These are phyloP conservation scores for Garcia nutans DNA, from an alignment of 345 rosid genomes.

Conservation along the genomic window DNA sequence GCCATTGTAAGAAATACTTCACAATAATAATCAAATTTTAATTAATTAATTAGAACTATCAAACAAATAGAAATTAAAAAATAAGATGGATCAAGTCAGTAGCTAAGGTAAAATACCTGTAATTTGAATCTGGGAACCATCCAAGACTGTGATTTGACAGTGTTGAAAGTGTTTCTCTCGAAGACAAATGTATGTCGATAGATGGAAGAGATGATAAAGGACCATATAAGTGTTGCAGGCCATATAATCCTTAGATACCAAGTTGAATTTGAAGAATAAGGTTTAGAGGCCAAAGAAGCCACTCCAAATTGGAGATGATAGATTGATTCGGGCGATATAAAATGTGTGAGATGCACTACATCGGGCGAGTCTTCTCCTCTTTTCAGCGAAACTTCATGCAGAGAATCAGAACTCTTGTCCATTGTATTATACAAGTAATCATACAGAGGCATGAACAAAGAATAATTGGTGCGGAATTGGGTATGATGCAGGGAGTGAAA, in stretches of 20 bases:
- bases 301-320: conserved; percentile 60
- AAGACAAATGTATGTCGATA: conserved; percentile 43
- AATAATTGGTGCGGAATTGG: conserved; percentile 30
- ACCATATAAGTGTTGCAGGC: conserved; percentile 51
- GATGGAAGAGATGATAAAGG: conserved; percentile 44
- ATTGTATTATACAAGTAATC: conserved; percentile 25
- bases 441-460: conserved; percentile 29
- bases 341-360: conserved; percentile 62
- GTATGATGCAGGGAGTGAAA: conserved; percentile 36
- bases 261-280: conserved; percentile 12
- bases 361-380: conserved; percentile 52
- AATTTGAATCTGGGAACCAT: conserved; percentile 58
- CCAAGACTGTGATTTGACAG: conserved; percentile 64
- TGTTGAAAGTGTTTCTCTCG: conserved; percentile 50
- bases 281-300: conserved; percentile 51
- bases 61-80: neutral
- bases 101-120: conserved; percentile 39
- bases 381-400: conserved; percentile 6
- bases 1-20: conserved; percentile 40
- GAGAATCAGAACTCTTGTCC: conserved; percentile 17
- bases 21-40: too few species aligned
- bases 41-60: too few species aligned
- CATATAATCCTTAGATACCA: conserved; percentile 54
- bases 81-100: neutral
- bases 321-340: conserved; percentile 59